These are phyloP conservation scores for Aspergillus piperis DNA, from an alignment of 2,329 filamentous ascomycete genomes.

Conservation along the genomic window DNA sequence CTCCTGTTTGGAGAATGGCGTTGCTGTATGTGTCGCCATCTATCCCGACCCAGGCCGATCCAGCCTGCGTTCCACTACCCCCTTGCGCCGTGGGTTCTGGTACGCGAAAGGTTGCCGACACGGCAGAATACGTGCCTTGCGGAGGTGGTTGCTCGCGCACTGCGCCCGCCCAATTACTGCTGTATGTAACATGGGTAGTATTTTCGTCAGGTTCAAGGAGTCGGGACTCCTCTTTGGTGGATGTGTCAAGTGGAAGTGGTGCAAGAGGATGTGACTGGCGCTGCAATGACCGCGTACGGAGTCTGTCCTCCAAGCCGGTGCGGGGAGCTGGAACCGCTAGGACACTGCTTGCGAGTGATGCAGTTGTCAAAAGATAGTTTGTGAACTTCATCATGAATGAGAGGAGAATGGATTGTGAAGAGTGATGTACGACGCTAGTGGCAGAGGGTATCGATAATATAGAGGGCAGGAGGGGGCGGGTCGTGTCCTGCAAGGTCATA, in stretches of 20 bases:
- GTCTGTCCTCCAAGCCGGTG: conserved; percentile 30
- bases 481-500: not conserved
- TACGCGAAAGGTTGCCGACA: conserved; percentile 52
- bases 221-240: conserved; percentile 9
- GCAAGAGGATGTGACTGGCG: conserved; percentile 31
- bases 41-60: conserved; percentile 62
- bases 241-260: conserved; percentile 10
- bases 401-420: not conserved
- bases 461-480: not conserved
- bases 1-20: conserved; percentile 59
- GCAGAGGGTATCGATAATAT: not conserved
- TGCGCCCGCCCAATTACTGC: conserved; percentile 62
- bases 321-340: conserved; percentile 34
- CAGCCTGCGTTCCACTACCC: conserved; percentile 46
- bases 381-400: conserved; percentile 36
- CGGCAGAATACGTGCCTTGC: conserved; percentile 51
- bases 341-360: conserved; percentile 26
- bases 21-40: conserved; percentile 59
- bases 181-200: conserved; percentile 51
- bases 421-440: not conserved
- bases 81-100: conserved; percentile 51
- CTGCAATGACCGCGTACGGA: conserved; percentile 28
- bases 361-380: conserved; percentile 22
- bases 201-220: conserved; percentile 12
- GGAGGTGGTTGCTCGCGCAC: conserved; percentile 49